Evolutionary conservation across 306 rosid genomes (phyloP), one percentile per base, ranked within the genome.

Genomic region (Fragaria nilgerrensis): DNA sequence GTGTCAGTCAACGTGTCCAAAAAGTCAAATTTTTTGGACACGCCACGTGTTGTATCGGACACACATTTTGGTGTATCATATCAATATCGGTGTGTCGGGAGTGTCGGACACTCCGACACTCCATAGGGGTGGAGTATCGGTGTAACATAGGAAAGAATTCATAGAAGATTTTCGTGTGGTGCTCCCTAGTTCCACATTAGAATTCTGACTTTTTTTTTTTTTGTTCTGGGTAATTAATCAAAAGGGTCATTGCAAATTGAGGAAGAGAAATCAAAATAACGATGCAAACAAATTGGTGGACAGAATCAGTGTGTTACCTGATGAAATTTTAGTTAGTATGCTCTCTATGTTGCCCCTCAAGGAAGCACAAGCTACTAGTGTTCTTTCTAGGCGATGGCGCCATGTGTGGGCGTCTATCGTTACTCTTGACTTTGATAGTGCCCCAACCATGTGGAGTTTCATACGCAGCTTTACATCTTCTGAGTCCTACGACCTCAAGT

Each of bases 331-430:
- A 55, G 62, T 20, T 7, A 55, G 14, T 55, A 55, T 55, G n/a
- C 62, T 55, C 36, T 55, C 62, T 55, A 13, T 20, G 7, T 9
- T 55, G 27, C 27, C 27, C 13, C 12, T 55, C 13, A 55, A n/a
- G 62, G 62, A 55, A 52, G 23, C 59, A 55, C 62, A 55, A 55
- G 62, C 62, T 9, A 55, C 62, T n/a, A 55, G 62, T 55, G 62
- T 55, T 55, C 62, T 55, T n/a, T n/a, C 29, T n/a, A n/a, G 5
- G 29, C 27, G 62, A n/a, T 55, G 62, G 62, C 62, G 61, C 13
- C 27, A n/a, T 9, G 27, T 55, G 27, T 55, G 27, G 62, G 62
- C 27, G 5, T 55, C 61, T n/a, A 55, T n/a, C 10, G 0, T 0
- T 55, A 9, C 62, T 55, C 62, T 55, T n/a, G 3, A 55, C 27